Evolutionary conservation across 2,329 filamentous ascomycete species (phyloP).

Genomic region (Pezicula carpinea): DNA sequence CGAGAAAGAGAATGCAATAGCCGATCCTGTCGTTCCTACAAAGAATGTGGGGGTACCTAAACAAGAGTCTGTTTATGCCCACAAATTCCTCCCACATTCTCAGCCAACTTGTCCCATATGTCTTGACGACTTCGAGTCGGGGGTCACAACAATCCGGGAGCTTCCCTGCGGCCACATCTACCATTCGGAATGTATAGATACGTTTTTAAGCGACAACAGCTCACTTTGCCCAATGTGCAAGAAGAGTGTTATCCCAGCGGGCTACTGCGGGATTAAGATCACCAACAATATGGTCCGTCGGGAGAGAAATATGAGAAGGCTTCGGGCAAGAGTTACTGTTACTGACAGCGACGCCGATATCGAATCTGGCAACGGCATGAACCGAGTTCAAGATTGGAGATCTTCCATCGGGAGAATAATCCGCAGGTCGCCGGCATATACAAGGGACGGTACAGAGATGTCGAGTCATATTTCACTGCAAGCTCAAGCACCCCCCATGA

Average conservation of each 20-base stretch:
- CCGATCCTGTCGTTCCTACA: slow-evolving; percentile 11
- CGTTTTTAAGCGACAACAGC: slow-evolving; percentile 72
- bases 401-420: slow-evolving; percentile 8
- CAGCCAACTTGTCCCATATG: slow-evolving; percentile 91
- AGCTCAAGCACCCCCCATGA: slow-evolving; percentile 11
- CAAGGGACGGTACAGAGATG: not conserved
- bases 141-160: slow-evolving; percentile 71
- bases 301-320: slow-evolving; percentile 62
- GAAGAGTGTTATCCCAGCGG: slow-evolving; percentile 66
- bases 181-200: slow-evolving; percentile 86
- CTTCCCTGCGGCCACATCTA: slow-evolving; percentile 90
- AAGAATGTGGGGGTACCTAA: not conserved
- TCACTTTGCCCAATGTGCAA: slow-evolving; percentile 93
- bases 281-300: slow-evolving; percentile 84
- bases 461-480: slow-evolving; percentile 7
- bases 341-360: slow-evolving; percentile 11
- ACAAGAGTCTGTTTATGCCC: slow-evolving; percentile 1
- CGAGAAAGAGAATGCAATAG: slow-evolving; percentile 4
- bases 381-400: slow-evolving; percentile 7
- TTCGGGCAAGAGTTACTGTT: slow-evolving; percentile 19
- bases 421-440: not conserved
- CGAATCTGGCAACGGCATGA: slow-evolving; percentile 3
- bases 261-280: slow-evolving; percentile 61
- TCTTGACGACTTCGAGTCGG: slow-evolving; percentile 70
- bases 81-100: slow-evolving; percentile 45